Base-by-base conservation (phyloP, 1,284 basidiomycete genomes). In the Phellopilus nigrolimitatus region DNA sequence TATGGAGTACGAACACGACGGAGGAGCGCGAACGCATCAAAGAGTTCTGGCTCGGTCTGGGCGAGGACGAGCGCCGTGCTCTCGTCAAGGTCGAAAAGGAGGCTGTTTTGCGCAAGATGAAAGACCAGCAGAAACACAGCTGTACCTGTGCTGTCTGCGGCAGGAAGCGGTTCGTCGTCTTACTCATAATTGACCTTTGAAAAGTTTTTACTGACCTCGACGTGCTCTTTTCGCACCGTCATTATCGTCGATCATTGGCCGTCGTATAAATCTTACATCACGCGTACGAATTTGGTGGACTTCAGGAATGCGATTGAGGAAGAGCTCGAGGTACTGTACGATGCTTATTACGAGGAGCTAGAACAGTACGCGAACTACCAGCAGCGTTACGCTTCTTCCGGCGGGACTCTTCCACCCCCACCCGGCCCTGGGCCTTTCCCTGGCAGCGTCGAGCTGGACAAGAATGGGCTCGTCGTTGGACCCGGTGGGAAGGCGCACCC, bases 321-420 rank as follows among this genome's bases (percentile, higher is more conserved):
- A 74, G 95, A 99, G 78, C 85, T 99, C 69, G 92, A 97, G 76
- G 91, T 94, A 75, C 85, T 98, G 71, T 98, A 99, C 79, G 93
- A 97, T 78, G 91, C 93, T 74, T 99, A 99, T 81, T 98, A 98
- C 80, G 91, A 97, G 70, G 95, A 98, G 78, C 86, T 99, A 73
- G 91, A 97, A 79, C 86, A 90, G 75, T 98, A 98, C 79, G 95
- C 94, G 69, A 88, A 91, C 71, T 91, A 95, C 73, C 92, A 97
- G 78, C 88, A 93, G 79, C 89, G 86, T 69, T 93, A 92, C 71
- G 87, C 88, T 62, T 84, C 82, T 60, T 88, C 86, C 61, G 88
- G 86, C 64, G 88, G 89, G 57, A 87, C 85, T 46, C 80, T 92
- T 61, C 83, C 91, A 58, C 91, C 93, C 44, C 95, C 95, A 22